Percentiles rank a stretch among this genome's conserved stretches.
Conservation (phyloP, 306 rosid genomes). For the Gastrolobium bilobum region DNA sequence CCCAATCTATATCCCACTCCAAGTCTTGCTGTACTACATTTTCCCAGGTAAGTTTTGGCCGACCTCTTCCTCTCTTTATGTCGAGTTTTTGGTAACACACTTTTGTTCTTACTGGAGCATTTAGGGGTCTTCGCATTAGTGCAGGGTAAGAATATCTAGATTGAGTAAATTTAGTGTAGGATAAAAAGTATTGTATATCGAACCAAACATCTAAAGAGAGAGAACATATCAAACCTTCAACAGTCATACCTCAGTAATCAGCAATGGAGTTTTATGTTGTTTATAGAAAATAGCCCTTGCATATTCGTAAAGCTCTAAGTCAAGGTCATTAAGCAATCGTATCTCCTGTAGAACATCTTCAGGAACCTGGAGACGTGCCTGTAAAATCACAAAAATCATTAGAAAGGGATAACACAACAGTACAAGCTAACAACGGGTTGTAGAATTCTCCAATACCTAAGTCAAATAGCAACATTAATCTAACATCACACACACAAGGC, state of each 20-base stretch:
- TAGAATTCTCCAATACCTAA: slow-evolving; percentile 22
- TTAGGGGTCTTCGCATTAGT: background rate
- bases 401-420: slow-evolving; percentile 36
- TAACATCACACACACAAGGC: background rate
- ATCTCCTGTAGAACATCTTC: slow-evolving; percentile 71
- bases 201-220: slow-evolving; percentile 9
- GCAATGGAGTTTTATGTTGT: slow-evolving; percentile 59
- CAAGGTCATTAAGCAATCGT: slow-evolving; percentile 81
- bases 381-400: slow-evolving; percentile 43
- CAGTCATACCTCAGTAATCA: slow-evolving; percentile 61
- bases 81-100: no score
- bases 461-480: slow-evolving; percentile 26
- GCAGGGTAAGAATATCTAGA: background rate
- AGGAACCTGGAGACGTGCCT: slow-evolving; percentile 84
- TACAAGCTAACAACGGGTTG: slow-evolving; percentile 19
- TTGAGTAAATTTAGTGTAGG: background rate
- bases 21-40: no score
- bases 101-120: no score
- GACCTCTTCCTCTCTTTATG: no score
- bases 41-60: no score
- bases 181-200: background rate
- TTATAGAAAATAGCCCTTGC: slow-evolving; percentile 72
- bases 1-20: no score
- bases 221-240: slow-evolving; percentile 32
- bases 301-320: slow-evolving; percentile 82